Evolutionary conservation across 768 basidiomycete species (phyloP).

Genomic region (Dentipellis sp.): DNA sequence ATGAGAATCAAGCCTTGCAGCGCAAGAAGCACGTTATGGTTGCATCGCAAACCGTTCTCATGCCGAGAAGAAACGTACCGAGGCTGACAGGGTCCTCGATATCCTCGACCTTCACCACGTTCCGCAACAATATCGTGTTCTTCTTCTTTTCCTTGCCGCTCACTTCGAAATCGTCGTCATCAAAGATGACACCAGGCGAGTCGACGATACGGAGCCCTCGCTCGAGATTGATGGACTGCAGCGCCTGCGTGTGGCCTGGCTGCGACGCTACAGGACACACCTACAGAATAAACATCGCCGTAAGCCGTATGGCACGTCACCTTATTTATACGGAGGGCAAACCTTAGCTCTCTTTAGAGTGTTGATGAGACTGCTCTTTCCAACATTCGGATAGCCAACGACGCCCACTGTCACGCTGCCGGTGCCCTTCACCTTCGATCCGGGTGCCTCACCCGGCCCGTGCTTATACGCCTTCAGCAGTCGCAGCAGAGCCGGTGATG

Average conservation of each 20-base stretch:
- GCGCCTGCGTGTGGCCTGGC: constrained; percentile 86
- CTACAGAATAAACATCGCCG: constrained; percentile 26
- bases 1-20: neutral
- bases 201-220: constrained; percentile 89
- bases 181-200: constrained; percentile 96
- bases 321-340: neutral
- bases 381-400: constrained; percentile 95
- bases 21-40: neutral
- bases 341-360: constrained; percentile 81
- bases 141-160: constrained; percentile 25
- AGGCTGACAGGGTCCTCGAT: constrained; percentile 86
- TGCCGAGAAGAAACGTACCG: constrained; percentile 37
- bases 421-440: constrained; percentile 11
- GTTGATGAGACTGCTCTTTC: constrained; percentile 93
- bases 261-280: constrained; percentile 94
- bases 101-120: constrained; percentile 86
- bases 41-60: neutral
- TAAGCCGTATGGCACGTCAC: neutral
- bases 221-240: constrained; percentile 88
- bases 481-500: constrained; percentile 68
- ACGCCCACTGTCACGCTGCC: constrained; percentile 81
- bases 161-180: constrained; percentile 46
- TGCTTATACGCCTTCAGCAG: constrained; percentile 81
- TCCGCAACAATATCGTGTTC: constrained; percentile 65
- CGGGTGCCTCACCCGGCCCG: constrained; percentile 21